Conservation (phyloP, 73 alveolate species). For the Symbiodinium pilosum region DNA sequence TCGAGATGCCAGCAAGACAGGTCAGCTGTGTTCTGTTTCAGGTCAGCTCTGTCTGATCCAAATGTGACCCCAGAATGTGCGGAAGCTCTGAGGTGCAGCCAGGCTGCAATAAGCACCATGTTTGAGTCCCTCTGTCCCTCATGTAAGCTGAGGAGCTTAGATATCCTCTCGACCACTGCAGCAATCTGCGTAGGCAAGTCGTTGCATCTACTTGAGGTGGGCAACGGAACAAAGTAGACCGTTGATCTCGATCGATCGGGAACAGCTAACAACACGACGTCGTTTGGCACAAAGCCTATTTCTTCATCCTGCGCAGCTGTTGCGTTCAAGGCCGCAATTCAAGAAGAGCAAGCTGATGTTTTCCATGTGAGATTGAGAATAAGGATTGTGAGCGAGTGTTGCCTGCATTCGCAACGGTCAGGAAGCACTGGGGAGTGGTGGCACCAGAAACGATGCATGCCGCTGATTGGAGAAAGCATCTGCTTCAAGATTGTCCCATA, state of each 20-base stretch:
- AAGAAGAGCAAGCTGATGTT: not conserved
- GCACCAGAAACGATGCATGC: not conserved
- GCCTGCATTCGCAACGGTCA: not conserved
- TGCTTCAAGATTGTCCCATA: slow-evolving; percentile 27
- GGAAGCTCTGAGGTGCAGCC: not conserved
- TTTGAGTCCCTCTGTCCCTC: no score
- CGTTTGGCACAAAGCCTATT: slow-evolving; percentile 73
- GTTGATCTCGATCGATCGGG: slow-evolving; percentile 35
- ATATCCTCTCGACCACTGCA: not conserved
- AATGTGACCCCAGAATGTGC: not conserved
- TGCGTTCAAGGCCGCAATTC: not conserved
- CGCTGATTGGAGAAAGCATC: slow-evolving; percentile 23
- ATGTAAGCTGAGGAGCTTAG: no score
- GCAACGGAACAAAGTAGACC: not conserved
- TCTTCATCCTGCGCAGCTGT: slow-evolving; percentile 36
- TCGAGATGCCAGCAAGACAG: not conserved
- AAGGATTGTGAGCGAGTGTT: not conserved
- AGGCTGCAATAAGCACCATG: not conserved
- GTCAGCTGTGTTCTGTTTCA: not conserved
- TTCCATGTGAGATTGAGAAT: not conserved
- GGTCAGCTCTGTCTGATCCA: not conserved
- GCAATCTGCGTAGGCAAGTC: not conserved
- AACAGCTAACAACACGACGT: slow-evolving; percentile 42
- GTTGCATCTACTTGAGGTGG: not conserved
- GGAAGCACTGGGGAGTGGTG: slow-evolving; percentile 74